Evolutionary conservation across 1,139 yeast species (phyloP).

Genomic region (Suzukiozyma palmioleophila): DNA sequence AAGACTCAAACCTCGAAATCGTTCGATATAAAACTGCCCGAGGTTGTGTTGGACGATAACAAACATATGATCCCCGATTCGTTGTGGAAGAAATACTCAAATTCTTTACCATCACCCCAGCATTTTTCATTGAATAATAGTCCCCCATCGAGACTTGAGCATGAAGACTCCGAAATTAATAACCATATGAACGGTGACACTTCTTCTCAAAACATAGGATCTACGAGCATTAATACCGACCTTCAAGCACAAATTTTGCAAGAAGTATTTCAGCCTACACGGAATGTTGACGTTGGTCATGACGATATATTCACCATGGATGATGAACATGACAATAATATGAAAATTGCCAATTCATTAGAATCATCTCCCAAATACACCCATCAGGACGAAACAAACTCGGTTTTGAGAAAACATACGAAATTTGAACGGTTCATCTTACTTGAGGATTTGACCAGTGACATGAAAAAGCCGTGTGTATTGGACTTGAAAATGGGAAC

Average conservation of each 20-base stretch:
- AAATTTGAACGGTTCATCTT: conserved; percentile 77
- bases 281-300: conserved; percentile 8
- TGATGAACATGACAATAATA: conserved; percentile 15
- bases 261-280: conserved; percentile 33
- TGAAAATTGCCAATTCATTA: conserved; percentile 4
- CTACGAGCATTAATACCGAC: conserved; percentile 36
- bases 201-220: conserved; percentile 16
- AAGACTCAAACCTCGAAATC: background rate
- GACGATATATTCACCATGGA: conserved; percentile 37
- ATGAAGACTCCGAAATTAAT: background rate
- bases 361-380: conserved; percentile 6
- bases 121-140: conserved; percentile 3
- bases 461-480: conserved; percentile 82
- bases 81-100: conserved; percentile 59
- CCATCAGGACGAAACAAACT: conserved; percentile 1
- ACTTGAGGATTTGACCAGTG: conserved; percentile 86
- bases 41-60: conserved; percentile 83
- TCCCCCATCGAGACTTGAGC: background rate
- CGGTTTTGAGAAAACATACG: conserved; percentile 36
- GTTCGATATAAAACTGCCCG: conserved; percentile 36
- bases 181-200: background rate
- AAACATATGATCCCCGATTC: conserved; percentile 84
- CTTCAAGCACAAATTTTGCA: conserved; percentile 37
- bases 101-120: conserved; percentile 49
- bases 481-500: conserved; percentile 98